Evolutionary conservation across 345 rosid genomes (phyloP).

Genomic region (Gossypium sturtianum): DNA sequence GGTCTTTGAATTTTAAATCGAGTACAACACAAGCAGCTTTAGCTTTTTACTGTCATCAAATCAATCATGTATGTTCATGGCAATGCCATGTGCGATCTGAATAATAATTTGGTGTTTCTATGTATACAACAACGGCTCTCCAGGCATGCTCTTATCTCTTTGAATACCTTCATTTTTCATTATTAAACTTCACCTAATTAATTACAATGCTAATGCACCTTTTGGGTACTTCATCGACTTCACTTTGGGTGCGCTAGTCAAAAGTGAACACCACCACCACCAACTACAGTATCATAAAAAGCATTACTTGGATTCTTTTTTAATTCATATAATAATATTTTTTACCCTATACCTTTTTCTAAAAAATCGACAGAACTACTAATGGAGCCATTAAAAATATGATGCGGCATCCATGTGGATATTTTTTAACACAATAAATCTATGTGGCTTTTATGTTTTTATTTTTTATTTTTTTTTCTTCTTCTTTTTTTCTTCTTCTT

Average conservation of each 20-base stretch:
- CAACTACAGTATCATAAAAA: neutral
- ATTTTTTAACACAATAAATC: no score
- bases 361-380: no score
- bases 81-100: constrained; percentile 11
- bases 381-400: no score
- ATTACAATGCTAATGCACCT: neutral
- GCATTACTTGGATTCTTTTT: constrained; percentile 2
- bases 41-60: neutral
- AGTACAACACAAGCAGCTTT: neutral
- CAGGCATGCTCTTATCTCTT: neutral
- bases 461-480: no score
- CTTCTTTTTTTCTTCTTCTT: no score
- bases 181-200: neutral
- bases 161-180: neutral
- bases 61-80: neutral
- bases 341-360: no score
- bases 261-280: constrained; percentile 12
- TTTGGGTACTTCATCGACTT: constrained; percentile 6
- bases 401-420: no score
- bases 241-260: constrained; percentile 10
- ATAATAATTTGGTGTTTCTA: neutral
- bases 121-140: neutral
- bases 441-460: no score
- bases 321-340: neutral
- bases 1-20: neutral